Conservation (phyloP, 176 grass and related monocot genomes). For the Poa pratensis region DNA sequence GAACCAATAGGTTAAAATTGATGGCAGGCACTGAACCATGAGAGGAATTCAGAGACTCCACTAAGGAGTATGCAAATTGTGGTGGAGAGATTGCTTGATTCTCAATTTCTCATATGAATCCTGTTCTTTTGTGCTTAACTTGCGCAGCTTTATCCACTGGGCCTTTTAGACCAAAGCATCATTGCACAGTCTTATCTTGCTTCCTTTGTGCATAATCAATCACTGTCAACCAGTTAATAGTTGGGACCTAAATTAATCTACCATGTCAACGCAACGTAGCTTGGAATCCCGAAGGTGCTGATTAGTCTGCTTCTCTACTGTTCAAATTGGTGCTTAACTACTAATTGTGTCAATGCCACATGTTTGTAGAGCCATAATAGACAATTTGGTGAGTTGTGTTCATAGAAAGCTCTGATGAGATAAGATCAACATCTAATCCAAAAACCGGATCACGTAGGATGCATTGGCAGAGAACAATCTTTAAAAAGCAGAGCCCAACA, state of each 20-base stretch:
- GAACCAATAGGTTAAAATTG: neutral
- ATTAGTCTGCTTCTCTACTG: conserved; percentile 13
- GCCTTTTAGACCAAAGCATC: neutral
- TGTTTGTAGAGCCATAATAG: conserved; percentile 3
- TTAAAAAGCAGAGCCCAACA: conserved; percentile 36
- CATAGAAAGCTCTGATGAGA: conserved; percentile 37
- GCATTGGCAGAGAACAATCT: conserved; percentile 40
- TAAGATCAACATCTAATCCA: neutral
- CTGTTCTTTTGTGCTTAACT: conserved; percentile 5
- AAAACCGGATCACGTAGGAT: conserved; percentile 29
- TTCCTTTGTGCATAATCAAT: conserved; percentile 21
- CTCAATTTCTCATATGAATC: neutral
- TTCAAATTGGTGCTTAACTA: neutral
- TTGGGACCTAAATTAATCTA: neutral
- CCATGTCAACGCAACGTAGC: neutral
- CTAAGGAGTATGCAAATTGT: neutral
- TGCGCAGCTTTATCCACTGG: neutral
- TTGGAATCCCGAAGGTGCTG: neutral
- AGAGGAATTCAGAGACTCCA: conserved; percentile 2
- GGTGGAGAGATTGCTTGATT: neutral
- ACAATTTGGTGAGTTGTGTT: neutral
- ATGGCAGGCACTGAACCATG: neutral
- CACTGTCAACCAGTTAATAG: conserved; percentile 12
- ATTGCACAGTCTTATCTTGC: conserved; percentile 10
- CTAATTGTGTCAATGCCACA: neutral